Base-by-base conservation (phyloP, 495 filamentous ascomycete genomes). In the Neurospora sublineolata region DNA sequence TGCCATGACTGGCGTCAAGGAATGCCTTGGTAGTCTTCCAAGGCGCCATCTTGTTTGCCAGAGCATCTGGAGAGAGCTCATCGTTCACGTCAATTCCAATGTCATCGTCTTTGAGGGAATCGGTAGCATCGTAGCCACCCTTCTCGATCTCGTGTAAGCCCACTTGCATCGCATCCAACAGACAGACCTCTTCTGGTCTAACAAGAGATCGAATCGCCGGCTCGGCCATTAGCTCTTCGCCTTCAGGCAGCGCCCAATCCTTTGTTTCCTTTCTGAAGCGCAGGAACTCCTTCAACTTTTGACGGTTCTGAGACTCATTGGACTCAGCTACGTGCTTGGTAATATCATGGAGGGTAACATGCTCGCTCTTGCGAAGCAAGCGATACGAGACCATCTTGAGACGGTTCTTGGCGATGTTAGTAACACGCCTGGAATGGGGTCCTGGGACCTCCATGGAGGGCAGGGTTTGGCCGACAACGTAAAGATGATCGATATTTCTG, bases 11-110 rank as follows among this genome's bases (percentile, higher is more conserved):
- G 16, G 95, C 95, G 70, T 97, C 88, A 68, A 97, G 84, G 81
- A 99, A 99, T 68, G 96, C 96, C 82, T 97, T 96, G 27, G 91
- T 95, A 3, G 93, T 92, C 71, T 92, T 90, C 95, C 95, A 99
- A 3, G 95, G 95, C 1, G 94, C 94, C 81, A 99, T 90, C 74
- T 92, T 89, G 69, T 79, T 82, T 5, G 82, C 78, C 3, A 85
- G 76, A 3, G 83, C 83, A 77, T 96, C 89, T 72, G 97, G 93
- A n/a, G 93, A 86, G 73, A 80, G 75, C 71, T 82, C 83, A 16
- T 93, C 88, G 18, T 86, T 72, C 8, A 68, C 85, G 18, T 79
- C 79, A 36, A 64, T 60, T 14, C 52, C 52, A 36, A 64, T 64
- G 73, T 89, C 87, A 71, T 88, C 88, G 12, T 89, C 87, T 7